Base-by-base conservation (phyloP, 805 yeast genomes). In the Candida namnaoensis region DNA sequence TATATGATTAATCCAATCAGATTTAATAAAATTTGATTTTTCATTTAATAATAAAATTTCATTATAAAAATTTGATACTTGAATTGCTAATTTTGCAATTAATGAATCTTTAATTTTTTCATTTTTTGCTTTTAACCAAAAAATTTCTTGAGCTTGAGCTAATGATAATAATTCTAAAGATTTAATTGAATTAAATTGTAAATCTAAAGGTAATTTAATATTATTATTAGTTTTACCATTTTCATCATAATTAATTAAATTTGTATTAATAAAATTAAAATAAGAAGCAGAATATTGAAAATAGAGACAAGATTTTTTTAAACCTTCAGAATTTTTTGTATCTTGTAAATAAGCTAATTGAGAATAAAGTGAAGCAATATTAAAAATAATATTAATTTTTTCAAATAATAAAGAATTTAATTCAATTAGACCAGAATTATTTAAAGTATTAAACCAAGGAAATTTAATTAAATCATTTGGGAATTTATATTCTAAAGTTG, bases 91-190 rank as follows among this genome's bases (percentile, higher is more conserved):
- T 49, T 78, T 75, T 1, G 93, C 71, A 3, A 88, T 61, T 5
- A 78, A 64, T 0, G 81, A 64, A 52, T 83, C 78, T 50, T 79
- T 82, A 51, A 76, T 53, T 11, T 66, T 63, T 14, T 61, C 57
- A 34, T 62, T 57, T 0, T 68, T 59, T 0, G 95, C 88, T 51
- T 80, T 80, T 38, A 74, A 78, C 96, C 96, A 88, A 39, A 82
- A 77, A 11, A 78, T 71, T 54, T 90, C 96, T 59, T 88, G 96
- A 0, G 95, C 93, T 52, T 87, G 95, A 0, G 95, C 93, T 34
- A 84, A 54, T 75, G 76, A 74, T 32, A 88, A 53, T 11, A 56
- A 49, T 33, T 69, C 60, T 41, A 88, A 61, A 14, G 79, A 65
- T 11, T 64, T 60, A 9, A 83, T 51, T 0, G 86, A 75, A 11